Evolutionary conservation across 495 filamentous ascomycete genomes (phyloP), one percentile per base, ranked within the genome.

Genomic region (Tuber indicum): DNA sequence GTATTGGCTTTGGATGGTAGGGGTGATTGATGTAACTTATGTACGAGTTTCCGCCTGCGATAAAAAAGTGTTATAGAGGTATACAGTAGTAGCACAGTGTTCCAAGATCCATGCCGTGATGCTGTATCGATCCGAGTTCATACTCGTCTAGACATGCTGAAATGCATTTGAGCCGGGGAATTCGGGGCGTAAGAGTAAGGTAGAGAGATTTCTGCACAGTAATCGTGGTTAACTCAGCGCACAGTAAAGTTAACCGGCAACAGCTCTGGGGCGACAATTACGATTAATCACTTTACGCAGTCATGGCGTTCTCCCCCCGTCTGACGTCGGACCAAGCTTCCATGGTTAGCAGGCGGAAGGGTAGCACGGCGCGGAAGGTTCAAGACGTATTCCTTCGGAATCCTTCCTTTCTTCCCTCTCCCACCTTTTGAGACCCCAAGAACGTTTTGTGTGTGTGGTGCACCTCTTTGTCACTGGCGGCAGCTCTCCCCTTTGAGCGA

Each of bases 401-500:
- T 66, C 26, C 58, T 32, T n/a, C 12, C 26, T 32, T 32, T 26
- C 52, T 26, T 66, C 58, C n/a, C 58, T 66, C 58, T 26, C 4
- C 58, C 58, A 32, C 12, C 26, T 32, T 66, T 5, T 32, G 58
- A 14, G 52, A 62, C 52, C n/a, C 8, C 10, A 62, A 26, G 32
- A 70, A 73, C 74, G 62, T 80, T 76, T 70, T 71, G 76, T 72
- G 78, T 72, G 78, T 32, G 58, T 66, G 58, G 58, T 32, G 58
- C 58, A 12, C 58, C 58, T 66, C 58, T 32, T 32, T 32, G 58
- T 32, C 58, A 66, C 10, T 66, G 58, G 58, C 16, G n/a, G n/a
- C 58, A 32, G 32, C 58, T 69, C 73, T 76, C 78, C 73, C 78
- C 73, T 80, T 79, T 80, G 78, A 80, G 78, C 77, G 78, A 80